A percentile compares a stretch with the other conserved stretches of the same genome.
These are phyloP conservation scores for Hygrophorus pudorinus DNA, from an alignment of 768 basidiomycete genomes.

Conservation along the genomic window DNA sequence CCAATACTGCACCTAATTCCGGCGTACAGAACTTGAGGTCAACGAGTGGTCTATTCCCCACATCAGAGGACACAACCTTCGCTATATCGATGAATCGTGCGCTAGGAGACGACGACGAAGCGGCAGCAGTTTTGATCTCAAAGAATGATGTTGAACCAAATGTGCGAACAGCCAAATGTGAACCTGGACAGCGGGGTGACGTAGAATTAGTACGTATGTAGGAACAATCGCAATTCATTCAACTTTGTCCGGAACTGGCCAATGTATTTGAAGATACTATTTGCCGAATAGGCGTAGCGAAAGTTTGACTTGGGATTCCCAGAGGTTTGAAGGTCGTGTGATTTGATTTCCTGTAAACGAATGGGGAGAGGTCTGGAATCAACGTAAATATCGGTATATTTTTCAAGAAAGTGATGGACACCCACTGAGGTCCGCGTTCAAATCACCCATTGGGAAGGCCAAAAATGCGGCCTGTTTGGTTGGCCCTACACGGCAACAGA, in stretches of 20 bases:
- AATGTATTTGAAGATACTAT: slow-evolving; percentile 27
- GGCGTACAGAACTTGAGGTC: slow-evolving; percentile 35
- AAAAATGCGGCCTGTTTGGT: slow-evolving; percentile 22
- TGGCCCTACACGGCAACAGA: slow-evolving; percentile 20
- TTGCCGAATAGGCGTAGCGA: slow-evolving; percentile 64
- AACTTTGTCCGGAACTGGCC: neutral
- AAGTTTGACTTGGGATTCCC: slow-evolving; percentile 31
- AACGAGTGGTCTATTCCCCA: slow-evolving; percentile 29
- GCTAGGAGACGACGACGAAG: neutral
- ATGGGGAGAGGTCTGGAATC: slow-evolving; percentile 39
- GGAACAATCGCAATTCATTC: neutral
- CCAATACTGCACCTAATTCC: slow-evolving; percentile 25
- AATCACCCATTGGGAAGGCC: slow-evolving; percentile 58
- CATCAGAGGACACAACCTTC: slow-evolving; percentile 29
- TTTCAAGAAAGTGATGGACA: neutral
- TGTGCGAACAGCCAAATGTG: slow-evolving; percentile 35
- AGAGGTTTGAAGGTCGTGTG: slow-evolving; percentile 28
- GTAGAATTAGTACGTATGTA: neutral
- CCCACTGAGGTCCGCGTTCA: slow-evolving; percentile 52
- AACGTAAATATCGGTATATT: slow-evolving; percentile 6
- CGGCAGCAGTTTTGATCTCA: slow-evolving; percentile 16
- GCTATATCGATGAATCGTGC: slow-evolving; percentile 22
- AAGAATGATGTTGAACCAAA: slow-evolving; percentile 33
- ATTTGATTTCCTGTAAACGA: slow-evolving; percentile 19
- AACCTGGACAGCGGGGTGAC: slow-evolving; percentile 17